A percentile compares a stretch with the other conserved stretches of the same genome.
Conservation (phyloP, 768 basidiomycete species). For the Boletus sp. region DNA sequence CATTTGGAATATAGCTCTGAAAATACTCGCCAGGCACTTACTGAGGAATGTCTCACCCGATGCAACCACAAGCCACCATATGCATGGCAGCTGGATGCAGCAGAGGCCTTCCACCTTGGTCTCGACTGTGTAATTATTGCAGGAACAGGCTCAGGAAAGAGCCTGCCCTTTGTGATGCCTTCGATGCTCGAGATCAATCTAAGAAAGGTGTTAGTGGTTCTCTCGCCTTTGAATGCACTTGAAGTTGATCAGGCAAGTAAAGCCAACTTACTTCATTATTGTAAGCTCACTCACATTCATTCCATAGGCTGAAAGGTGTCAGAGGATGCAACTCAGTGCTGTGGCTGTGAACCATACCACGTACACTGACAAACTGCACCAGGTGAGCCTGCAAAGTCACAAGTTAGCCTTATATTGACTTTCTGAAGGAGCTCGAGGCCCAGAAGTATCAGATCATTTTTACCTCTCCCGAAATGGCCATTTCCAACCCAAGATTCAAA, state of each 20-base stretch:
- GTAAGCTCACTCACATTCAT: too few species aligned
- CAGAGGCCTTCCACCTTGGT: neutral
- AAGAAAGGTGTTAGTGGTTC: neutral
- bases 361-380: too few species aligned
- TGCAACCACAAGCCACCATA: neutral
- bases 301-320: too few species aligned
- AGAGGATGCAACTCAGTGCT: too few species aligned
- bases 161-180: neutral
- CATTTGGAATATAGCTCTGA: too few species aligned
- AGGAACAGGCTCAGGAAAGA: neutral
- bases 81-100: neutral
- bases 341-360: too few species aligned
- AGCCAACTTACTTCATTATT: too few species aligned
- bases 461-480: neutral
- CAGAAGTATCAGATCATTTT: neutral
- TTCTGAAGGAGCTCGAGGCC: neutral
- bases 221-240: neutral
- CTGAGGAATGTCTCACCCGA: neutral
- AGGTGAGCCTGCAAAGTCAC: too few species aligned
- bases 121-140: neutral
- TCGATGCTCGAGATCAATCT: neutral
- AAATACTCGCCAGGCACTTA: neutral
- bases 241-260: neutral
- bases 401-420: too few species aligned
- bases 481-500: neutral